Evolutionary conservation across 2,329 filamentous ascomycete genomes (phyloP), one percentile per base, ranked within the genome.

Genomic region (Diaporthe destruens): DNA sequence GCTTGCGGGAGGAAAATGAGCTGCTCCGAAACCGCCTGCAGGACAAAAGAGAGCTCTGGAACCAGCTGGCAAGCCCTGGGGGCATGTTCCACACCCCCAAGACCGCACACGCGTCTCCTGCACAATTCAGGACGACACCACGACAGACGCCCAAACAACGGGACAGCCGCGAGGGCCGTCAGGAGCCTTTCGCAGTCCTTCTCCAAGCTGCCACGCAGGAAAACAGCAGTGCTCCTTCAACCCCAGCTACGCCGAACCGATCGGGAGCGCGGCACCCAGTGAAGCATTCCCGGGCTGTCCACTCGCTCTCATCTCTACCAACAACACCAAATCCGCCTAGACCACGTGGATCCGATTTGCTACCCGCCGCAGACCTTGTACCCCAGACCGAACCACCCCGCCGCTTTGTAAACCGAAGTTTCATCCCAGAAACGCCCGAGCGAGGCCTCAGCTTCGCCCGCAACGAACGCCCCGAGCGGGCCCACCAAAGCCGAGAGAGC

Each of bases 31-130:
- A 91, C 74, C 92, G 96, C 25, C 97, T 98, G 75, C 90, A 93
- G 54, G 94, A 97, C 80, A 98, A 98, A 79, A 88, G 96, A 75
- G 93, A 97, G 79, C 95, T 97, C 79, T 91, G 97, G 77, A 93
- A 94, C 72, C 88, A 89, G 79, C 89, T 97, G 63, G 92, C 93
- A 78, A 92, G 93, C 77, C 93, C 94, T 1, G 92, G 93, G 18
- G 91, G 90, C 66, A 89, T 90, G 44, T 91, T 91, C 71, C 88
- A 93, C 74, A 91, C 89, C 2, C 90, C 91, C 75, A 83, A 87
- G 83, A 81, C 86, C 75, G 81, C 88, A 78, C 76, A 80, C 39
- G 77, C 79, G 18, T 79, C 84, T 29, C 85, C 87, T 4, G 80
- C 84, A 42, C 86, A 87, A 75, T 80, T 79, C 59, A 83, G 86